Conservation (phyloP, 106 monocot species). For the Chionographis japonica region DNA sequence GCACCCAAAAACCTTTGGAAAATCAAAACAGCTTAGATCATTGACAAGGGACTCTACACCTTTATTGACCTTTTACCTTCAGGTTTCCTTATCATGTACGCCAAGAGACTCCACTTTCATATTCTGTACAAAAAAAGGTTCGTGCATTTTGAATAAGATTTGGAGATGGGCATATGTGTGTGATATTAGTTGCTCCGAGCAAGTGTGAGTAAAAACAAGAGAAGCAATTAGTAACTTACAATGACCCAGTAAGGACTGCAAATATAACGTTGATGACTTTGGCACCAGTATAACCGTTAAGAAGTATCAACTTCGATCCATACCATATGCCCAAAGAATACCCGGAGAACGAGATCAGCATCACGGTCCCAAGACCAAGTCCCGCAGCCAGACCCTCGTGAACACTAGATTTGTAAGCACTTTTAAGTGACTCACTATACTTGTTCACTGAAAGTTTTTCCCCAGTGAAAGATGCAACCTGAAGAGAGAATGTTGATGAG, state of each 20-base stretch:
- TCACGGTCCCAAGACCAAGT: constrained; percentile 48
- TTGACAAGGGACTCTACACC: too few relatives aligned
- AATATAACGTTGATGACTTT: constrained; percentile 58
- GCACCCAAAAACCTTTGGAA: too few relatives aligned
- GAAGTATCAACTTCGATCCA: constrained; percentile 53
- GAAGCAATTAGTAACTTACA: constrained; percentile 40
- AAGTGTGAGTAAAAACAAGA: too few relatives aligned
- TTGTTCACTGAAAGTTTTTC: constrained; percentile 42
- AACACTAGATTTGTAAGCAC: constrained; percentile 42
- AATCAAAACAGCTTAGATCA: too few relatives aligned
- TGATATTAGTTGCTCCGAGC: too few relatives aligned
- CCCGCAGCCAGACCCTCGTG: constrained; percentile 52
- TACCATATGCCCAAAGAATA: constrained; percentile 66
- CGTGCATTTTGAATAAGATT: too few relatives aligned
- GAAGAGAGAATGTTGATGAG: not conserved
- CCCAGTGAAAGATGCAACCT: constrained; percentile 79
- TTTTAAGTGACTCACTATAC: constrained; percentile 35
- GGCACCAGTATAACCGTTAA: constrained; percentile 66
- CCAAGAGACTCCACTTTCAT: too few relatives aligned
- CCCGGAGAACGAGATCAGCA: constrained; percentile 43
- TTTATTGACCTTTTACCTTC: too few relatives aligned
- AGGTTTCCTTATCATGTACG: too few relatives aligned
- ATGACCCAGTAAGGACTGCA: constrained; percentile 52
- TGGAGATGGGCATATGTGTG: too few relatives aligned
- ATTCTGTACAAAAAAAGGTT: too few relatives aligned